Base-by-base conservation (phyloP, 805 yeast species). In the Metschnikowia colocasiae region DNA sequence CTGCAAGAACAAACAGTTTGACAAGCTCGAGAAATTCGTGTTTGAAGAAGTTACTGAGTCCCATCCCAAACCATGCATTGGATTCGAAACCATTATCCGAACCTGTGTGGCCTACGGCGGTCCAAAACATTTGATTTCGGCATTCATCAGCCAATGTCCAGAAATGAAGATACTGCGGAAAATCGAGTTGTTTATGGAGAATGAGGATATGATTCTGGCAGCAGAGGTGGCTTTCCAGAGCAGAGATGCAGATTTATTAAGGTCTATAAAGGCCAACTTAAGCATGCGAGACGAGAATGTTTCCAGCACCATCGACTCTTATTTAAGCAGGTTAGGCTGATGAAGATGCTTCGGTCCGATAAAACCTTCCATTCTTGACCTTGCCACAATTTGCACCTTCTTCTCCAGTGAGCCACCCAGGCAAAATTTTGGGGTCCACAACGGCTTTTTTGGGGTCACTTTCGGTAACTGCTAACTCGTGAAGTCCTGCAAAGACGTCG, bases 331-430 rank as follows among this genome's bases (percentile, higher is more conserved):
- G 8, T 39, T 49, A 35, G 49, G 54, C 2, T 47, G 32, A 20
- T 6, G 13, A 20, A 35, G 18, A 7, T 9, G 19, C 30, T 15
- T 43, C 26, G 34, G 41, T 40, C 19, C 13, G 33, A 12, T 23
- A 12, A 22, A 51, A 51, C 2, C 10, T 22, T 8, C 55, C 55
- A 29, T 47, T 23, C 31, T 23, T 42, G 67, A 69, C 37, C 53
- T 52, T 56, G 0, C 90, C 90, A 31, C 77, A 68, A 34, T 66
- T 64, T 1, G 64, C 55, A 0, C 86, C 85, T 51, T 82, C 83
- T 60, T 86, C 89, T 2, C 95, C 95, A 3, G 91, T 81, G 27
- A 87, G 62, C 91, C 90, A 87, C 26, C 81, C 76, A 0, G 96
- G 95, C 13, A 85, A 64, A 0, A 54, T 68, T n/a, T 73, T 67